Evolutionary conservation across 2,329 filamentous ascomycete species (phyloP).

Genomic region (Pseudocercospora musae): DNA sequence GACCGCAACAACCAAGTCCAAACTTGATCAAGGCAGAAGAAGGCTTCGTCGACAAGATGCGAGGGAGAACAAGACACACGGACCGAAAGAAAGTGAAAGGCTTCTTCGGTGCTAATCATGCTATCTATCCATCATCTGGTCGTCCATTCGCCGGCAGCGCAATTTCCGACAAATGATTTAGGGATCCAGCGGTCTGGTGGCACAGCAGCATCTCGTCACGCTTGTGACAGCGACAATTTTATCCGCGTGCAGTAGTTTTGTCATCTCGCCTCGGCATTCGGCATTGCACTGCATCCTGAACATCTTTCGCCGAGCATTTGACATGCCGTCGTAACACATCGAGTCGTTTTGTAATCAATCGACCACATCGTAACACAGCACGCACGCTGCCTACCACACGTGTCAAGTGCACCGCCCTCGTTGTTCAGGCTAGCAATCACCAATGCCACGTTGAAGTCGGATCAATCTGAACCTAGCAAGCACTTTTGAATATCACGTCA

Average conservation of each 20-base stretch:
- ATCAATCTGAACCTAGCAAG: not conserved
- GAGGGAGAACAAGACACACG: not conserved
- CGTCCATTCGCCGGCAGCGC: not conserved
- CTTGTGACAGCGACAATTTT: not conserved
- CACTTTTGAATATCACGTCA: no score
- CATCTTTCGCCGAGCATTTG: not conserved
- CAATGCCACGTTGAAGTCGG: not conserved
- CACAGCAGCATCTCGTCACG: not conserved
- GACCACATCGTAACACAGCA: no score
- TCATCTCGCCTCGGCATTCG: conserved; percentile 2
- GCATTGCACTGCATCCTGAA: conserved; percentile 1
- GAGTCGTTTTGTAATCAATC: no score
- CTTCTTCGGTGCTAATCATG: conserved; percentile 1
- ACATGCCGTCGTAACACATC: not conserved
- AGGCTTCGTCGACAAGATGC: not conserved
- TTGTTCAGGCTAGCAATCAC: not conserved
- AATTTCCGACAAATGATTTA: conserved; percentile 6
- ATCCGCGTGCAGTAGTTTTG: not conserved
- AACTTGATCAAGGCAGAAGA: not conserved
- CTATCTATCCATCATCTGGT: not conserved
- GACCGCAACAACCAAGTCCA: not conserved
- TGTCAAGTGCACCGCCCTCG: not conserved
- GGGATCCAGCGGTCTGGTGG: not conserved
- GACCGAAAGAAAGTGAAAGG: not conserved
- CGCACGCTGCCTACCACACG: not conserved